phyloP scores from a whole-genome alignment of 2,329 filamentous ascomycete genomes.

The Fusarium sp. region DNA sequence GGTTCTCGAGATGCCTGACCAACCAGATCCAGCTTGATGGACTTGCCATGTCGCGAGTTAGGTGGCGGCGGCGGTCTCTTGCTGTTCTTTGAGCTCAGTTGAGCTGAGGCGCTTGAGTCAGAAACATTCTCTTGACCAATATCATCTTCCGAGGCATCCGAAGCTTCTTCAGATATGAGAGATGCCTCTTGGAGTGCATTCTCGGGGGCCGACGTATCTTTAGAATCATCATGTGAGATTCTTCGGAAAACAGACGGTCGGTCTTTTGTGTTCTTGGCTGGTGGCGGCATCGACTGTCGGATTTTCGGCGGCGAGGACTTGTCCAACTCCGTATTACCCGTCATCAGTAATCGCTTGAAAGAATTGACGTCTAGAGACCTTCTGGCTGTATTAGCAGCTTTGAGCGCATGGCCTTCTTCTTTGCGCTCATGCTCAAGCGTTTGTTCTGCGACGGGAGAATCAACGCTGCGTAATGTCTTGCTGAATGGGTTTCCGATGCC shows the following conservation, averaged over 20 bases:
- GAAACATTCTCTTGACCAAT: conserved; percentile 35
- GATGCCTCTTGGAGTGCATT: conserved; percentile 33
- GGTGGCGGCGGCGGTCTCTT: conserved; percentile 76
- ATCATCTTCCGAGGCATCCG: conserved; percentile 38
- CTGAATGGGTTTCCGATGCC: conserved; percentile 59
- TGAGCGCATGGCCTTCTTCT: conserved; percentile 46
- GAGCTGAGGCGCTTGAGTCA: conserved; percentile 43
- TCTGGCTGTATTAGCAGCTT: conserved; percentile 48
- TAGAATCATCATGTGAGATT: conserved; percentile 28
- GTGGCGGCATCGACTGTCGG: conserved; percentile 14
- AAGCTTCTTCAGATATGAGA: conserved; percentile 33
- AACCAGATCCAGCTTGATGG: conserved; percentile 65
- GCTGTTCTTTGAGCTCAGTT: conserved; percentile 48
- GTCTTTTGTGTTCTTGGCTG: conserved; percentile 14
- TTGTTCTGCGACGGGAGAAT: conserved; percentile 48
- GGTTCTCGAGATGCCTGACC: conserved; percentile 40
- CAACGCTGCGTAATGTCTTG: conserved; percentile 63
- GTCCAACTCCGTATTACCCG: conserved; percentile 64
- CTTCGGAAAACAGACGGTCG: conserved; percentile 26
- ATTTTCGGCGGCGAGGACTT: conserved; percentile 4
- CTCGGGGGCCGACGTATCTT: conserved; percentile 2
- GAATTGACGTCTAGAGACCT: conserved; percentile 77
- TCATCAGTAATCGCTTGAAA: conserved; percentile 80
- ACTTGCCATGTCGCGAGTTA: conserved; percentile 80
- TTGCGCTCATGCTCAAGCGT: conserved; percentile 45